These are phyloP conservation scores for Aphanomyces cochlioides DNA, from an alignment of 352 stramenopile genomes.

Conservation along the genomic window DNA sequence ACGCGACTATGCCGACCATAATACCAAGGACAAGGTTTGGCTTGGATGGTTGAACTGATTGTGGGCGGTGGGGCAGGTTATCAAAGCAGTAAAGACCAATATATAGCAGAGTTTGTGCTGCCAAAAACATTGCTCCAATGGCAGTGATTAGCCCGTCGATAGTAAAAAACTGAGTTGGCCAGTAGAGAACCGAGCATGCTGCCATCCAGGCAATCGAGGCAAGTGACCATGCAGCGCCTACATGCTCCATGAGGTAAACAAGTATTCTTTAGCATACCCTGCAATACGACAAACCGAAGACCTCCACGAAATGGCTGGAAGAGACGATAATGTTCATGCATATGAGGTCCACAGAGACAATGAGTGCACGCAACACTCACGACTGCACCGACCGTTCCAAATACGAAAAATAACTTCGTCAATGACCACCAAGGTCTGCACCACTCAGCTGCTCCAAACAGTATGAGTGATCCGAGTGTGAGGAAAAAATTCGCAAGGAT, in stretches of 20 bases:
- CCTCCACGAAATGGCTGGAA: conserved; percentile 53
- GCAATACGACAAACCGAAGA: conserved; percentile 47
- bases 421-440: conserved; percentile 29
- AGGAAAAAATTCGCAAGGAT: conserved; percentile 37
- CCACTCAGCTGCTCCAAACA: conserved; percentile 42
- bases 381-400: conserved; percentile 42
- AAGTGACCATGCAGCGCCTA: conserved; percentile 49
- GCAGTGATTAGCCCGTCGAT: conserved; percentile 44
- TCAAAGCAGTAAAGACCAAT: conserved; percentile 45
- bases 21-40: conserved; percentile 36
- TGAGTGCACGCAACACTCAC: conserved; percentile 43
- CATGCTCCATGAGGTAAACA: neutral
- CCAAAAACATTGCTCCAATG: conserved; percentile 44
- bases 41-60: neutral
- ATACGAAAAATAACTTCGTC: conserved; percentile 44
- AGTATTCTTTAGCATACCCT: conserved; percentile 28
- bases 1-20: conserved; percentile 43
- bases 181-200: conserved; percentile 46
- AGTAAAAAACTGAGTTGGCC: conserved; percentile 45
- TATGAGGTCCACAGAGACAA: conserved; percentile 38
- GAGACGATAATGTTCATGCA: conserved; percentile 40
- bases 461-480: conserved; percentile 33
- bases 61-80: neutral
- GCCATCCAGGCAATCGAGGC: conserved; percentile 41
- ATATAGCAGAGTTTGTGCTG: conserved; percentile 41